phyloP scores from a whole-genome alignment of 83 land plant genomes.

The Thuja plicata region DNA sequence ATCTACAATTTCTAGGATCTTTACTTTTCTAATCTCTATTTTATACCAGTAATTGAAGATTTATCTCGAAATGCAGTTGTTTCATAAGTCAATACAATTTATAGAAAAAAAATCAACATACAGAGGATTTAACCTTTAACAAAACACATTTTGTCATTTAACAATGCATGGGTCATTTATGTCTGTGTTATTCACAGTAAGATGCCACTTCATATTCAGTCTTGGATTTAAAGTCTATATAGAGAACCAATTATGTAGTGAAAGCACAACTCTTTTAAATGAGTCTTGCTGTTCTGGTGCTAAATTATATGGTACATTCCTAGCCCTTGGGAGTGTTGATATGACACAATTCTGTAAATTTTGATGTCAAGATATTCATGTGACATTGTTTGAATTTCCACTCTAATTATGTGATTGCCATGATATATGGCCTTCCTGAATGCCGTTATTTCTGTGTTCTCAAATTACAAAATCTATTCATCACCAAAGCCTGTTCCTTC shows the following conservation, averaged over 20 bases:
- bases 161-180: neutral
- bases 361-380: neutral
- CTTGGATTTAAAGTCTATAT: neutral
- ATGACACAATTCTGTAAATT: neutral
- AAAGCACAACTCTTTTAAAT: neutral
- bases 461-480: neutral
- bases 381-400: neutral
- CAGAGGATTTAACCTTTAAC: neutral
- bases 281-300: neutral
- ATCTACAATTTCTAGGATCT: neutral
- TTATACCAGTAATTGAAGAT: neutral
- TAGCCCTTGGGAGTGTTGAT: neutral
- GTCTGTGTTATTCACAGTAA: neutral
- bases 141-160: neutral
- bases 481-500: neutral
- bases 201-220: neutral
- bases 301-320: neutral
- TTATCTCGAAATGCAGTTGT: neutral
- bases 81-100: neutral
- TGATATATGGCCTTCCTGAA: neutral
- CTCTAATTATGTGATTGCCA: neutral
- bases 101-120: neutral
- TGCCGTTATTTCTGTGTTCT: neutral
- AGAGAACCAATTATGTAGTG: neutral
- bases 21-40: neutral